Base-by-base conservation (phyloP, 2,329 filamentous ascomycete species). In the Didymella arachidicola region DNA sequence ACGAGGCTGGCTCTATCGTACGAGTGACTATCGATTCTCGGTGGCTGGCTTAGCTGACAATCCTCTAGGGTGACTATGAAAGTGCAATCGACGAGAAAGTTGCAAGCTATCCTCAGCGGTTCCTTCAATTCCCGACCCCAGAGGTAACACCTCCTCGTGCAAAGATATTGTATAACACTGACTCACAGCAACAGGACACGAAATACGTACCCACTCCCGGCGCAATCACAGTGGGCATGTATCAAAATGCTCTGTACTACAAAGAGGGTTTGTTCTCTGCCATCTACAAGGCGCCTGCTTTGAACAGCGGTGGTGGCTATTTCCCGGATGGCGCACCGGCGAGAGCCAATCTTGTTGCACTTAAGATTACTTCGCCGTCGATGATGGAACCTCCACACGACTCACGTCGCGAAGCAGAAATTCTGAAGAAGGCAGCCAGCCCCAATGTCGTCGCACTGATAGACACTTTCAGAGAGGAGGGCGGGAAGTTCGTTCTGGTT, bases 341-440 rank as follows among this genome's bases (percentile, higher is more conserved):
- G 6, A 68, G 60, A 55, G 65, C 53, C 53, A 70, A 49, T 48
- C 64, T 85, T 11, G 82, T 89, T 6, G 95, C 94, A 2, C 81
- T 99, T 47, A 99, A 99, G 74, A 87, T 97, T 59, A 96, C 95
- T 34, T 87, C 87, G 27, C 88, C 91, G 30, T 88, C 88, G 36
- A 82, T 84, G 53, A 87, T 89, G 78, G 84, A 88, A 36, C 87
- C 90, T 58, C 95, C 95, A 10, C 95, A 99, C 77, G 88, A 96
- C 72, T 89, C 92, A 1, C 80, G 84, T 45, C 87, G 91, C 42
- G 95, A 99, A 79, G 88, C 88, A 51, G 87, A 88, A 63, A 88
- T 98, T 45, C 82, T 99, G 2, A 75, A 76, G 27, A 77, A 81
- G 11, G 81, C 91, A 16, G 81, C 81, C 26, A 83, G 82, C 41